Conservation (phyloP, 306 rosid species). For the Lathyrus oleraceus region DNA sequence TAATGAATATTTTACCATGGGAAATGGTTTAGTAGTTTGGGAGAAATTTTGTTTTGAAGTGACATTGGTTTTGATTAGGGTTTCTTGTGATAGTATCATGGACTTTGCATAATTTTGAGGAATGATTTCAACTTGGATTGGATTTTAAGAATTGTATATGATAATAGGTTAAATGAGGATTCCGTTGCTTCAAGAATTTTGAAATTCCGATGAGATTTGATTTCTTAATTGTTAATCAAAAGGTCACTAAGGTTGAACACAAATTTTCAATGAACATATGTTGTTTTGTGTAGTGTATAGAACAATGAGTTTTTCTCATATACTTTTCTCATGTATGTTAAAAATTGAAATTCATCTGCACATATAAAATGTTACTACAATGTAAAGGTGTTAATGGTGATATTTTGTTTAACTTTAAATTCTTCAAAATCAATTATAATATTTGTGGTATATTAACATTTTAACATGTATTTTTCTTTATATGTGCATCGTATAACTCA, state of each 20-base stretch:
- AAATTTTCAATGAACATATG: conserved; percentile 1
- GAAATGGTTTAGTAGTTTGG: not conserved
- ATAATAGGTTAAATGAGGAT: conserved; percentile 49
- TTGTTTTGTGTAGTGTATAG: conserved; percentile 20
- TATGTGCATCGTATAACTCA: not conserved
- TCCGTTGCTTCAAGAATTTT: conserved; percentile 42
- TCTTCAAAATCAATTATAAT: not conserved
- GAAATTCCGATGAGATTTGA: conserved; percentile 45
- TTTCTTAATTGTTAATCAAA: conserved; percentile 28
- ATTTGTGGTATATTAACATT: not conserved
- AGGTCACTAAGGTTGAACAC: conserved; percentile 73
- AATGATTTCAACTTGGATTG: conserved; percentile 36
- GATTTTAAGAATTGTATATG: not conserved
- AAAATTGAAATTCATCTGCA: not conserved
- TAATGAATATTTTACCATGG: not conserved
- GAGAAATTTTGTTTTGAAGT: conserved; percentile 55
- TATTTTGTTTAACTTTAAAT: not conserved
- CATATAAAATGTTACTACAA: not conserved
- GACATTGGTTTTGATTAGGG: conserved; percentile 67
- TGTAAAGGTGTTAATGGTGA: not conserved
- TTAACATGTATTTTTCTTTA: not conserved
- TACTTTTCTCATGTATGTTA: not conserved
- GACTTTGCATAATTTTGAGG: conserved; percentile 40
- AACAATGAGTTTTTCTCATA: conserved; percentile 3
- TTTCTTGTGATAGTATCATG: conserved; percentile 63